Evolutionary conservation across 495 filamentous ascomycete species (phyloP).

Genomic region (Aspergillus diversus): DNA sequence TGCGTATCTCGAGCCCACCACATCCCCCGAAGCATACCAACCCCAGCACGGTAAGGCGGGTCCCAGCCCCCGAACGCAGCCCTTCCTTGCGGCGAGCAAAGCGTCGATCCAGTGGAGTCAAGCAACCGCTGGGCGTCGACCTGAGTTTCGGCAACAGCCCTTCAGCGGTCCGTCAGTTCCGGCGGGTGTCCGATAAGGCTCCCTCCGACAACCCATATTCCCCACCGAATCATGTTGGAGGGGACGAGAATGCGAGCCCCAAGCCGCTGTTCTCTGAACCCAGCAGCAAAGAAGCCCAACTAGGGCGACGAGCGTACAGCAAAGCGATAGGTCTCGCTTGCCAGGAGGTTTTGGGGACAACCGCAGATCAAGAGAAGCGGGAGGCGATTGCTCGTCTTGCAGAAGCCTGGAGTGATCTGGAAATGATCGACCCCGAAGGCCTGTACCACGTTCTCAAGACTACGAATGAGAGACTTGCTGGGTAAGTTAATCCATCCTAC

Average conservation of each 20-base stretch:
- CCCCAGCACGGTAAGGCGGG: slow-evolving; percentile 56
- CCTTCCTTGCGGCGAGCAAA: slow-evolving; percentile 51
- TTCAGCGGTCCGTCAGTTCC: slow-evolving; percentile 87
- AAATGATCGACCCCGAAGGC: slow-evolving; percentile 88
- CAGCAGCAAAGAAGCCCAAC: slow-evolving; percentile 73
- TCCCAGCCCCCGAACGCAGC: slow-evolving; percentile 51
- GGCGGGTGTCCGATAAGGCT: slow-evolving; percentile 76
- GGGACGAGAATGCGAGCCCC: slow-evolving; percentile 52
- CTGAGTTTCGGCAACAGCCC: slow-evolving; percentile 88
- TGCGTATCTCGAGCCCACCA: slow-evolving; percentile 44
- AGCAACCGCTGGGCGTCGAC: slow-evolving; percentile 79
- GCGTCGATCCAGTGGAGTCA: slow-evolving; percentile 60
- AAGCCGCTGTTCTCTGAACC: slow-evolving; percentile 38
- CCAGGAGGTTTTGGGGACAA: slow-evolving; percentile 81
- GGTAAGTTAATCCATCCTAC: slow-evolving; percentile 34
- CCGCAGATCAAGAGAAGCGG: slow-evolving; percentile 70
- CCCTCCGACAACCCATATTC: slow-evolving; percentile 38
- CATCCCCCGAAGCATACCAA: slow-evolving; percentile 42
- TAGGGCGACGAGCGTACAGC: slow-evolving; percentile 78
- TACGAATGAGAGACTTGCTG: slow-evolving; percentile 63
- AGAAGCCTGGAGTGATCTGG: slow-evolving; percentile 81
- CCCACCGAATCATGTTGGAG: slow-evolving; percentile 34
- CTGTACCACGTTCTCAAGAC: slow-evolving; percentile 79
- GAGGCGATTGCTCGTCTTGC: slow-evolving; percentile 80
- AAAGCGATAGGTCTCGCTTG: slow-evolving; percentile 79